phyloP scores from a whole-genome alignment of 306 rosid species.

The Hylodesmum podocarpum region DNA sequence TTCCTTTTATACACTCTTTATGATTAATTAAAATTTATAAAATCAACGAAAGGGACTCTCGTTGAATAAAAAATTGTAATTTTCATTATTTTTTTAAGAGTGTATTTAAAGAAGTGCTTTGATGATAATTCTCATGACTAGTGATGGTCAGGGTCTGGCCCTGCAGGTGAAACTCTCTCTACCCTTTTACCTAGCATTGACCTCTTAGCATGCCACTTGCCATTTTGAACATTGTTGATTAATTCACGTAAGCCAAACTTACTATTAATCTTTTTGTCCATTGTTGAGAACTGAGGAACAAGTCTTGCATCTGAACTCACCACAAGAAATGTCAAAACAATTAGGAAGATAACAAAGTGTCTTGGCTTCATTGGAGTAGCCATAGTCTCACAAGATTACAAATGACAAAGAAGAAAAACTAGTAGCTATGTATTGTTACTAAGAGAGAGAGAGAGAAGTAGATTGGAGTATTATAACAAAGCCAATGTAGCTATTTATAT shows the following conservation, averaged over 20 bases:
- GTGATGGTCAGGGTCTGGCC: conserved; percentile 66
- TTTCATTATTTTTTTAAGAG: too few species aligned
- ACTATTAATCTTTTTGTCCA: background rate
- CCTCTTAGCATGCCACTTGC: background rate
- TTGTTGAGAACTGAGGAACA: conserved; percentile 3
- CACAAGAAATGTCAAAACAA: conserved; percentile 18
- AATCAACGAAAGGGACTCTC: too few species aligned
- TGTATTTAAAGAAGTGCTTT: too few species aligned
- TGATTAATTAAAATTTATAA: too few species aligned
- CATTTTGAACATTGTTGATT: background rate
- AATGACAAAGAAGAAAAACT: conserved; percentile 18
- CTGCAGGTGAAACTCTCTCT: conserved; percentile 41
- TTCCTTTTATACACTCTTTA: too few species aligned
- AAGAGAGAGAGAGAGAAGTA: background rate
- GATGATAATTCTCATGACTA: background rate
- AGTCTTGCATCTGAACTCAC: conserved; percentile 28
- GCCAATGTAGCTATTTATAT: background rate
- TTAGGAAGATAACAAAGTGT: background rate
- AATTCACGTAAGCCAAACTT: conserved; percentile 4
- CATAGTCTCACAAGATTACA: background rate
- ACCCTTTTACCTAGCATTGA: conserved; percentile 36
- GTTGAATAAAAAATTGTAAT: too few species aligned
- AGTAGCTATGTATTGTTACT: background rate
- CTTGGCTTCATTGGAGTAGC: conserved; percentile 7
- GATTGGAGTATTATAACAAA: background rate